Evolutionary conservation across 805 yeast species (phyloP), one percentile per base, ranked within the genome.

Genomic region (Wickerhamomyces mucosus): DNA sequence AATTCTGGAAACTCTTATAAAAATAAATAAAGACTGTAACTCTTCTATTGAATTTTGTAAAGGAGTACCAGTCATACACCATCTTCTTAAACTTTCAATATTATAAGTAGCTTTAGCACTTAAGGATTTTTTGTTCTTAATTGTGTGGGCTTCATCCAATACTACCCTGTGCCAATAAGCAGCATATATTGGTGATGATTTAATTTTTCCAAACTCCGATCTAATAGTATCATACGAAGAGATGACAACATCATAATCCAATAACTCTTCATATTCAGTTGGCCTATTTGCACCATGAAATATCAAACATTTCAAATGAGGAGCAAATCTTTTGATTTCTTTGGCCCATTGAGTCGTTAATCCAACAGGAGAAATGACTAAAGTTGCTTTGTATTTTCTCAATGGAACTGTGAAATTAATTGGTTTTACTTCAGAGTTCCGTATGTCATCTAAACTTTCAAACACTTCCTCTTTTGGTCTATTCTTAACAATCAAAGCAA

Each of bases 301-400:
- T 1, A 79, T 55, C 11, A 64, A 72, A 3, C 70, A 65, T 2
- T 49, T 53, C 21, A 73, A 45, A 7, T 58, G 57, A 0, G 59
- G 55, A 32, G 67, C 67, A 14, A 79, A 54, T 41, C 74, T 72
- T 14, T 65, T 53, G 22, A 81, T 56, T 47, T 83, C 94, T 13
- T 68, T 67, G 6, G 63, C 63, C 94, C 94, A 83, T 46, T 83
- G 92, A 16, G 70, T 59, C 13, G 80, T 55, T 28, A 83, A 58
- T 3, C 88, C 73, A 6, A 82, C 85, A 0, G 94, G 94, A 1
- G 84, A 80, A 8, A 83, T 67, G 26, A 83, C 68, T 34, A 83
- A 58, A 9, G 78, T 78, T 0, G 75, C 38, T 27, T 47, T 53
- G 28, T 45, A 38, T 15, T 37, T 41, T 18, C 39, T 28, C 13